Evolutionary conservation across 177 flowering plant species (phyloP), one percentile per base, ranked within the genome.

Genomic region (Vitis hybrid): DNA sequence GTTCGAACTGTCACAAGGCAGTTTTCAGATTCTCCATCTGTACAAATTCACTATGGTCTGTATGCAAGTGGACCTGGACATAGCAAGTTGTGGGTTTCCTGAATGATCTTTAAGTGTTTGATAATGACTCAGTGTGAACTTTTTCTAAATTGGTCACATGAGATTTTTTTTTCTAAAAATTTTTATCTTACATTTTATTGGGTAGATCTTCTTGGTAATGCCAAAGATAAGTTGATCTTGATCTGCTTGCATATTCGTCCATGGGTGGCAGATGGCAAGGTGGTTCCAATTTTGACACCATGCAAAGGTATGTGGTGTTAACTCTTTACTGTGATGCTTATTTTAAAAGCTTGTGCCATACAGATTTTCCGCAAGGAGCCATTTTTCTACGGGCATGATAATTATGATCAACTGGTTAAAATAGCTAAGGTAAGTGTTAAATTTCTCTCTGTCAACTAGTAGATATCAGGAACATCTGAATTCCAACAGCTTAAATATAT

Each of bases 301-400:
- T 55, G 51, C 56, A 45, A 22, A 56, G 52, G 39, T 68, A 33
- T 68, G 33, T 60, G 64, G 70, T 64, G 33, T 13, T 69, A 21
- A 15, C 52, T 75, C 26, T 57, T 29, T 62, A 12, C 49, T 48
- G 15, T 22, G 59, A 63, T 69, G 60, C 70, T 69, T 68, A 68
- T 15, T 19, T 4, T 69, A 14, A 5, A 57, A 48, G 61, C 15
- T 70, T 77, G 50, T 76, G 51, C 55, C 58, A 8, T 75, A 56
- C 86, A 87, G 90, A 87, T 87, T 76, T 86, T 84, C 64, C 86
- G 89, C 52, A 86, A 86, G 80, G 89, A 86, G 73, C 88, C 85
- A 53, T 84, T 87, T 70, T 87, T 87, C 71, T 87, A 87, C 70
- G 90, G 90, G 33, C 88, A 85, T 78, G 93, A 89, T 78, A 89